Base-by-base conservation (phyloP, 768 basidiomycete genomes). In the Megacollybia marginata region DNA sequence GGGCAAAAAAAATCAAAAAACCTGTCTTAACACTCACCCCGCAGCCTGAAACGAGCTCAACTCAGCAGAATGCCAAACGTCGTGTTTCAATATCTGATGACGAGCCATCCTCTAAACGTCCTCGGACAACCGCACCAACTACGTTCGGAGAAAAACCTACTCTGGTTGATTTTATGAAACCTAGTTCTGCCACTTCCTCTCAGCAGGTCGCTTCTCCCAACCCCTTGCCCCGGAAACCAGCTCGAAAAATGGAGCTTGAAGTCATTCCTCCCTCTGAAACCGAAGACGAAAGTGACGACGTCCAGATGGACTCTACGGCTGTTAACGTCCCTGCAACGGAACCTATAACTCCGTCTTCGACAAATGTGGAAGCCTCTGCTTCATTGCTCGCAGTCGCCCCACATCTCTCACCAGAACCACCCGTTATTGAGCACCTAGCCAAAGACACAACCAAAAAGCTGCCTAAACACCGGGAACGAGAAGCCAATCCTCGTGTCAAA, bases 401-500 rank as follows among this genome's bases (percentile, higher is more conserved):
- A 19, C n/a, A 51, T 23, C n/a, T 18, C 15, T 32, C 2, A 20
- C 16, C 42, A 49, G 20, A 15, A 20, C 12, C 40, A 12, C 8
- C 23, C 46, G 28, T 9, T 18, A 19, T 20, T 9, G 18, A 53
- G 33, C 33, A 38, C 13, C 33, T 19, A 47, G 33, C 18, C 42
- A 31, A 23, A n/a, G 28, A 38, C 19, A 31, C 63, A 7, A 48
- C 15, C 20, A 20, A 19, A 6, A 32, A 46, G 46, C 45, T 69
- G 1, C 68, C 73, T 20, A 57, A 59, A 4, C 82, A 82, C 59
- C 75, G 75, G 48, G 65, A 61, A 1, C 74, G 79, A 42, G 66
- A 63, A 12, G 69, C 70, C 15, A 79, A 82, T 20, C 80, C 84
- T 13, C 68, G 69, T 4, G 73, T 85, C 16, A 78, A 78, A 55